Evolutionary conservation across 441 rosid species (phyloP).

Genomic region (Gossypium trilobum): DNA sequence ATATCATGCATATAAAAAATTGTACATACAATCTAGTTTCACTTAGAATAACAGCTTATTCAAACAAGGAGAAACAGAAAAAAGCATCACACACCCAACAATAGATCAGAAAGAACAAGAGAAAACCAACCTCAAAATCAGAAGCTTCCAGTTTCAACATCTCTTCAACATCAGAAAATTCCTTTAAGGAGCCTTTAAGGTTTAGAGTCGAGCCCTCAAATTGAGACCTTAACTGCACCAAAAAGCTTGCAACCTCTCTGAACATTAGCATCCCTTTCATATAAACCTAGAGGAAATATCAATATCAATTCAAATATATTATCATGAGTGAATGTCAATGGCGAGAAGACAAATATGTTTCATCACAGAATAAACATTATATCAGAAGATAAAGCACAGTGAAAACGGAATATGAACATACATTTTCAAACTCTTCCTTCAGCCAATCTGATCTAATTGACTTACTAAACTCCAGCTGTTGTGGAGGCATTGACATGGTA

Average conservation of each 20-base stretch:
- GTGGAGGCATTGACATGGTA: constrained; percentile 69
- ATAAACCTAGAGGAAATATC: constrained; percentile 38
- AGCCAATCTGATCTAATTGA: constrained; percentile 45
- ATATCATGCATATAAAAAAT: neutral
- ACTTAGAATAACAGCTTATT: neutral
- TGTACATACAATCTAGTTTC: constrained; percentile 1
- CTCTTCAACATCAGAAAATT: constrained; percentile 51
- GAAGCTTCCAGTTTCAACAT: constrained; percentile 54
- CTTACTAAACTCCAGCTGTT: constrained; percentile 50
- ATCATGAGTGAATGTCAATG: neutral
- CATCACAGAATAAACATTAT: neutral
- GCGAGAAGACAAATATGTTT: neutral
- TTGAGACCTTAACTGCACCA: constrained; percentile 44
- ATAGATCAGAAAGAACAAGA: constrained; percentile 5
- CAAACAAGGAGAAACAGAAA: neutral
- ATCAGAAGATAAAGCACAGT: constrained; percentile 14
- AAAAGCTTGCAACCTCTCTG: constrained; percentile 38
- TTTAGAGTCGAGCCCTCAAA: constrained; percentile 39
- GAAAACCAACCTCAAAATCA: constrained; percentile 59
- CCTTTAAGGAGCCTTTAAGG: constrained; percentile 36
- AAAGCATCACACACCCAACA: neutral
- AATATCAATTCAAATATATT: constrained; percentile 5
- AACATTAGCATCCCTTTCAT: constrained; percentile 55
- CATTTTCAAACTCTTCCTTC: constrained; percentile 48
- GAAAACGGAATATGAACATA: constrained; percentile 26